Evolutionary conservation across 78 protist genomes (phyloP).

Genomic region (Pigoraptor vietnamica): DNA sequence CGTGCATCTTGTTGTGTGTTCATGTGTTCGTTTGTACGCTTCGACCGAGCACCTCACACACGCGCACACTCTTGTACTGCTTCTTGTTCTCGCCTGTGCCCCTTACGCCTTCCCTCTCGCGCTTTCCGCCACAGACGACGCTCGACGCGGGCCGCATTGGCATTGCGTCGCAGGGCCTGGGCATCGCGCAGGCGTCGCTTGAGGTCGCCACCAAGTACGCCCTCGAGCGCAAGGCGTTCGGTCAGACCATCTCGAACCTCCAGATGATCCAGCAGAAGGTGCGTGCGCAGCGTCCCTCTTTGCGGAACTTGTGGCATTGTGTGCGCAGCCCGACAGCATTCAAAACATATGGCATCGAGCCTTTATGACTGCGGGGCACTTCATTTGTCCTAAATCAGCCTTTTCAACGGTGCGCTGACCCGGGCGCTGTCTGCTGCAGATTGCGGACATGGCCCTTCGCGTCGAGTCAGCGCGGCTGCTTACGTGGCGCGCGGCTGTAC

Average conservation of each 20-base stretch:
- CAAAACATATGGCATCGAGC: not conserved
- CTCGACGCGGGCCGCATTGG: conserved; percentile 94
- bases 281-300: not conserved
- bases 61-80: not conserved
- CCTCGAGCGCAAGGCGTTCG: conserved; percentile 77
- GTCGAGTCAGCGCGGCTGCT: conserved; percentile 79
- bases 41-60: not conserved
- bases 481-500: conserved; percentile 83
- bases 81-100: not conserved
- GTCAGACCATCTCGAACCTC: conserved; percentile 8
- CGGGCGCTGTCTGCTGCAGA: conserved; percentile 70
- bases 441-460: conserved; percentile 72
- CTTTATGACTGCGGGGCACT: not conserved
- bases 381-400: not conserved
- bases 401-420: not conserved
- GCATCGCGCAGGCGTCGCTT: conserved; percentile 90
- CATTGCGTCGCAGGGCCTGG: conserved; percentile 91
- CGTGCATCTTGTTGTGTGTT: too few relatives aligned
- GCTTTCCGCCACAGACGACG: conserved; percentile 6
- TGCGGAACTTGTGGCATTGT: not conserved
- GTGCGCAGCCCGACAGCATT: not conserved
- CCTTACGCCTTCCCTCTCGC: not conserved
- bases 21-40: not conserved
- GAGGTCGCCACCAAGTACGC: conserved; percentile 81
- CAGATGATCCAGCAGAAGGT: not conserved